A percentile compares a stretch with the other conserved stretches of the same genome.
Conservation (phyloP, 305 asterid genomes). For the Andrographis paniculata region DNA sequence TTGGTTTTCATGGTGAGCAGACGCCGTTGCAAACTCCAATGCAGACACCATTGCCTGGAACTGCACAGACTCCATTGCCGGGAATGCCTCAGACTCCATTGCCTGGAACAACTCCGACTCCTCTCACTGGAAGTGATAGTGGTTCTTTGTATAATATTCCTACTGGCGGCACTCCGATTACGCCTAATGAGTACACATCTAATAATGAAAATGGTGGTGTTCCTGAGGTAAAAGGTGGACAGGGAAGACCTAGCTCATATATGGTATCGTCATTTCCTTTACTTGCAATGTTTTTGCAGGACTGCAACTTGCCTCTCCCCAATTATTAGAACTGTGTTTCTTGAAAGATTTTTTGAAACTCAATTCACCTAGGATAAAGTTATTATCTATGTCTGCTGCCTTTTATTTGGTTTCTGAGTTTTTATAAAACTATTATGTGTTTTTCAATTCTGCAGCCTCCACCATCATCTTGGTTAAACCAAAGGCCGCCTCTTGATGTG, state of each 20-base stretch:
- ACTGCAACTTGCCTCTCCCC: conserved; percentile 5
- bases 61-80: conserved; percentile 70
- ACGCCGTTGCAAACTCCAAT: conserved; percentile 41
- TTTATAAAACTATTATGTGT: conserved; percentile 17
- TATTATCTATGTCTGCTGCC: conserved; percentile 7
- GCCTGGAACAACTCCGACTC: conserved; percentile 61
- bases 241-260: conserved; percentile 68
- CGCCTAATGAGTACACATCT: conserved; percentile 67
- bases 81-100: conserved; percentile 66
- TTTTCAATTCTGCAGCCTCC: conserved; percentile 63
- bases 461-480: conserved; percentile 79
- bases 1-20: conserved; percentile 21
- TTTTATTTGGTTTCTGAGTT: conserved; percentile 6
- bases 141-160: conserved; percentile 57
- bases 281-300: conserved; percentile 9
- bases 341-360: too few species aligned
- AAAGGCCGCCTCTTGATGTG: conserved; percentile 90
- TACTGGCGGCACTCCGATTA: conserved; percentile 85
- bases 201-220: conserved; percentile 44
- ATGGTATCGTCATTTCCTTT: conserved; percentile 45
- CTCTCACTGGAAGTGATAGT: conserved; percentile 61
- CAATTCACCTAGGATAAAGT: conserved; percentile 10
- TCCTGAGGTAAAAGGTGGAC: conserved; percentile 44
- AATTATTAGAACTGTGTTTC: conserved; percentile 5
- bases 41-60: conserved; percentile 44